Evolutionary conservation across 257 asterid genomes (phyloP).

Genomic region (Vinca minor): DNA sequence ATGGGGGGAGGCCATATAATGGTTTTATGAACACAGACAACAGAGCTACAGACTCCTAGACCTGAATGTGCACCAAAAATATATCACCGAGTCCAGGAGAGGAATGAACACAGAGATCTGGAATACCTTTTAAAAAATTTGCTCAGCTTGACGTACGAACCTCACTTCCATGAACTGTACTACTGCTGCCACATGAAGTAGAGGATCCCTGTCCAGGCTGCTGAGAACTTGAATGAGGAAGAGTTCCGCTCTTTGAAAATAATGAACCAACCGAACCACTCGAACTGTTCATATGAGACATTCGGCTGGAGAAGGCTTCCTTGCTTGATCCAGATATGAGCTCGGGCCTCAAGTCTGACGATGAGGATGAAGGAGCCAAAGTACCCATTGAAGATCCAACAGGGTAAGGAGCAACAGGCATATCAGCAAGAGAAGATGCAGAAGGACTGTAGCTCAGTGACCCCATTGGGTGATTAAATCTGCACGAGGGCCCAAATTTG

Average conservation of each 20-base stretch:
- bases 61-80: constrained; percentile 39
- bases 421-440: constrained; percentile 77
- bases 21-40: constrained; percentile 44
- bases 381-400: constrained; percentile 66
- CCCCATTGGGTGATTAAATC: constrained; percentile 80
- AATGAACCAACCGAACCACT: constrained; percentile 24
- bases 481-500: constrained; percentile 85
- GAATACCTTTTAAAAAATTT: constrained; percentile 11
- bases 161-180: constrained; percentile 38
- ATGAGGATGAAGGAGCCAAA: constrained; percentile 51
- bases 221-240: constrained; percentile 16
- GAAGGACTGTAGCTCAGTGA: constrained; percentile 71
- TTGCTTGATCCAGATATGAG: constrained; percentile 25
- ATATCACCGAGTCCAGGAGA: constrained; percentile 17
- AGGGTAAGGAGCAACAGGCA: constrained; percentile 92
- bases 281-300: constrained; percentile 25
- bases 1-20: constrained; percentile 25
- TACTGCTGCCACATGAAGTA: constrained; percentile 18
- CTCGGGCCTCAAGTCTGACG: constrained; percentile 35
- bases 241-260: constrained; percentile 12
- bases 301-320: constrained; percentile 23
- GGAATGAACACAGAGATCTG: constrained; percentile 21
- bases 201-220: constrained; percentile 19
- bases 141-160: constrained; percentile 47
- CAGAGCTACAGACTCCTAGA: constrained; percentile 31